Percentiles rank a stretch among this genome's conserved stretches.
Evolutionary conservation across 371 early-diverging fungal species (phyloP).

Genomic region (Apophysomyces variabilis): DNA sequence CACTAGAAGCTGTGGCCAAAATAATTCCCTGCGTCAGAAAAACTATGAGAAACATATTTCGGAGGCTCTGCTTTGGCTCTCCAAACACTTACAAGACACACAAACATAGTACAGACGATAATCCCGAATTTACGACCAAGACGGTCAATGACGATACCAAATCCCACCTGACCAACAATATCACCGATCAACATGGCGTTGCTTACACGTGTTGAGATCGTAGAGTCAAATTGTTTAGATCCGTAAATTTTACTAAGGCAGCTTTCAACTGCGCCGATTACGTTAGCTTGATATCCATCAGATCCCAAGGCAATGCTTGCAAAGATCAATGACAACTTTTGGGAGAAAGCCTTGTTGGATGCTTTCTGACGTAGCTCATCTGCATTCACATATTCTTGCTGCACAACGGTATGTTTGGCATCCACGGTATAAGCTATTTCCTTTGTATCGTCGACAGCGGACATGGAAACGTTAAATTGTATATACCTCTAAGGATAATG

Average conservation of each 20-base stretch:
- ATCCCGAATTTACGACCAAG: constrained; percentile 43
- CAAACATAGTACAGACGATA: constrained; percentile 32
- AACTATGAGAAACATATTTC: constrained; percentile 1
- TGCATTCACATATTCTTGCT: background rate
- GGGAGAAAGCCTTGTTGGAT: constrained; percentile 3
- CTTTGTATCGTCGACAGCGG: background rate
- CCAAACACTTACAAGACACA: constrained; percentile 33
- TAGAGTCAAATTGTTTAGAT: constrained; percentile 13
- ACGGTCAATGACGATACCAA: constrained; percentile 40
- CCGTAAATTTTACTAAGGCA: constrained; percentile 27
- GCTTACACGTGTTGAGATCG: constrained; percentile 22
- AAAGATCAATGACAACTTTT: constrained; percentile 22
- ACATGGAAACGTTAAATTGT: background rate
- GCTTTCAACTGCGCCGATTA: constrained; percentile 23
- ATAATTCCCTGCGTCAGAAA: constrained; percentile 19
- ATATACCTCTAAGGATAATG: background rate
- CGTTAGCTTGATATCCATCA: constrained; percentile 30
- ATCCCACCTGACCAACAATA: constrained; percentile 27
- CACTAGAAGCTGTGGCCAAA: constrained; percentile 23
- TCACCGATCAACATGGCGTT: constrained; percentile 31
- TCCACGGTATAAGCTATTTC: background rate
- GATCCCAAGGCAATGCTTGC: constrained; percentile 28
- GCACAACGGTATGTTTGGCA: background rate
- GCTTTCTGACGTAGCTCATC: background rate
- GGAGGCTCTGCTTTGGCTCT: background rate